Percentiles rank a stretch among this genome's conserved stretches.
These are phyloP conservation scores for Pseudogymnoascus sp. DNA, from an alignment of 2,329 filamentous ascomycete species.

Conservation along the genomic window DNA sequence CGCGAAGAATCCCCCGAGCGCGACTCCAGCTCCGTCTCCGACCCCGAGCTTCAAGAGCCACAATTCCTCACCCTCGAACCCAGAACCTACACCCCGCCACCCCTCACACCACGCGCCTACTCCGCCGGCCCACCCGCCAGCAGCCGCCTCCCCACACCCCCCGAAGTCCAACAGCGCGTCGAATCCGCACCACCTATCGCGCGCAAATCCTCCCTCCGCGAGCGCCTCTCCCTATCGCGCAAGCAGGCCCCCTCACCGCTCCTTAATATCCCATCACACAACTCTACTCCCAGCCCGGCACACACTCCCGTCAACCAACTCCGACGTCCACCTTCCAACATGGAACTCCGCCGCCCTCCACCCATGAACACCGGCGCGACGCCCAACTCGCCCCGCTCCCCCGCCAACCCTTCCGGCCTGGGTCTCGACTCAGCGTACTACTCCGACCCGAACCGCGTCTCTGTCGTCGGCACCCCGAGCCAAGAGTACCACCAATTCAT, in stretches of 20 bases:
- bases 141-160: slow-evolving; percentile 10
- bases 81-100: slow-evolving; percentile 23
- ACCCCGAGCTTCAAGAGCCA: slow-evolving; percentile 13
- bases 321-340: neutral
- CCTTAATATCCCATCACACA: slow-evolving; percentile 14
- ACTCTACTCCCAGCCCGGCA: neutral
- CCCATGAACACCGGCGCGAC: neutral
- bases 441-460: slow-evolving; percentile 17
- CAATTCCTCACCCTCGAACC: slow-evolving; percentile 24
- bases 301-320: neutral
- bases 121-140: slow-evolving; percentile 6
- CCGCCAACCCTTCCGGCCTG: slow-evolving; percentile 16
- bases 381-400: neutral
- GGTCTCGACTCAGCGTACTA: slow-evolving; percentile 27
- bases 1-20: slow-evolving; percentile 22
- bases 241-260: slow-evolving; percentile 15
- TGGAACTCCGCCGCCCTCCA: neutral
- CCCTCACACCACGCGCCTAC: slow-evolving; percentile 10
- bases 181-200: slow-evolving; percentile 17
- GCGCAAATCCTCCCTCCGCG: slow-evolving; percentile 20
- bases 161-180: neutral
- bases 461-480: slow-evolving; percentile 12
- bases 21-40: slow-evolving; percentile 9
- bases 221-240: slow-evolving; percentile 24
- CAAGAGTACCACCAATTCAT: slow-evolving; percentile 1